These are phyloP conservation scores for Nakataea oryzae DNA, from an alignment of 2,329 filamentous ascomycete genomes.

Conservation along the genomic window DNA sequence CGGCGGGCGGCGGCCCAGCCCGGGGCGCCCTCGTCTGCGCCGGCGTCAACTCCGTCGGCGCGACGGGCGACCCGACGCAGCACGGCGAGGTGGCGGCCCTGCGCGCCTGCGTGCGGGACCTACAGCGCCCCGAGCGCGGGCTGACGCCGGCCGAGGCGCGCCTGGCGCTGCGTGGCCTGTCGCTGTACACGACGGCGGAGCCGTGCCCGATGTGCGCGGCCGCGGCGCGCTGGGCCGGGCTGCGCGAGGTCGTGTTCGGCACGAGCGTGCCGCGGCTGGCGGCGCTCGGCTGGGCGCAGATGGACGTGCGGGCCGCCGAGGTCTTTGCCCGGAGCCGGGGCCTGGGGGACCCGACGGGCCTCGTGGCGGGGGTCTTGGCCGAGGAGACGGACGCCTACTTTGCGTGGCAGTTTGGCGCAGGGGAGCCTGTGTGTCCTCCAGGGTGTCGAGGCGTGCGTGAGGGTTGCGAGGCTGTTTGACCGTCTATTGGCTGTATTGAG, in stretches of 20 bases:
- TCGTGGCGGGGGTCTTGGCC: slow-evolving; percentile 33
- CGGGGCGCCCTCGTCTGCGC: slow-evolving; percentile 37
- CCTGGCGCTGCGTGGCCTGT: slow-evolving; percentile 33
- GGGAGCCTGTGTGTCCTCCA: background rate
- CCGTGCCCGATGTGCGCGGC: slow-evolving; percentile 48
- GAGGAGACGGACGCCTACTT: slow-evolving; percentile 45
- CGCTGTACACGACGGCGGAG: slow-evolving; percentile 46
- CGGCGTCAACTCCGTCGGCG: slow-evolving; percentile 32
- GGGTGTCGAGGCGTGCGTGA: background rate
- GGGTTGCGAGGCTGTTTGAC: background rate
- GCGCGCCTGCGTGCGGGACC: slow-evolving; percentile 36
- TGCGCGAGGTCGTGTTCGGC: slow-evolving; percentile 44
- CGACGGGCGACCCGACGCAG: slow-evolving; percentile 38
- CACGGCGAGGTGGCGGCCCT: slow-evolving; percentile 47
- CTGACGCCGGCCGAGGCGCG: slow-evolving; percentile 27
- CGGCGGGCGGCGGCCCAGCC: slow-evolving; percentile 10
- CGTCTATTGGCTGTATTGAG: background rate
- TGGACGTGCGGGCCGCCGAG: slow-evolving; percentile 31
- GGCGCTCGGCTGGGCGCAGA: slow-evolving; percentile 38
- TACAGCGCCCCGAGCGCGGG: slow-evolving; percentile 34
- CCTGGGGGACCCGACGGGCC: slow-evolving; percentile 20
- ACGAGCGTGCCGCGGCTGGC: slow-evolving; percentile 36
- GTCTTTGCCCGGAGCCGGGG: slow-evolving; percentile 32
- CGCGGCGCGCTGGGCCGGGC: slow-evolving; percentile 44
- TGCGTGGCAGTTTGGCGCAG: slow-evolving; percentile 33